Percentiles rank a stretch among this genome's conserved stretches.
These are phyloP conservation scores for Colletotrichum tofieldiae DNA, from an alignment of 2,329 filamentous ascomycete genomes.

Conservation along the genomic window DNA sequence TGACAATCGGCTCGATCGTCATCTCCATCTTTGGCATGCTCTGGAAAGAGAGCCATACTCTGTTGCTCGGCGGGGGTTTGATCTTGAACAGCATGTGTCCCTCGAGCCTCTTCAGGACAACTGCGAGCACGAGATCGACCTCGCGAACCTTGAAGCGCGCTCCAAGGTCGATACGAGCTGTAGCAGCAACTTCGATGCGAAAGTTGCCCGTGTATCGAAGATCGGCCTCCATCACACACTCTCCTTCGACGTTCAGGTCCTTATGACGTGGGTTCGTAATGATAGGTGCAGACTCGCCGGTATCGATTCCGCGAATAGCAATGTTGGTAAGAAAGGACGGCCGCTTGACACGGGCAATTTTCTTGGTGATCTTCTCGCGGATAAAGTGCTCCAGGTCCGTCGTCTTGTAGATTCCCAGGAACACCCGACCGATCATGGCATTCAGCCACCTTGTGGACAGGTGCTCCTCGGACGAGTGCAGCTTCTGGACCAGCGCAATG, in stretches of 20 bases:
- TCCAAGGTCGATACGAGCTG: slow-evolving; percentile 91
- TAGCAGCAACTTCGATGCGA: slow-evolving; percentile 91
- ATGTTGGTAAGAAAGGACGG: slow-evolving; percentile 92
- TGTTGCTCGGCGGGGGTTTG: slow-evolving; percentile 95
- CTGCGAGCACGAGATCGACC: slow-evolving; percentile 89
- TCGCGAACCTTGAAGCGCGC: slow-evolving; percentile 90
- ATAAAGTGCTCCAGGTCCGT: slow-evolving; percentile 85
- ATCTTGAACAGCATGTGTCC: slow-evolving; percentile 89
- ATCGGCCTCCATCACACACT: slow-evolving; percentile 89
- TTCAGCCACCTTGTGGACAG: slow-evolving; percentile 95
- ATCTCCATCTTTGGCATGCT: slow-evolving; percentile 95
- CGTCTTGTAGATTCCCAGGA: slow-evolving; percentile 90
- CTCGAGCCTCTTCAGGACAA: slow-evolving; percentile 86
- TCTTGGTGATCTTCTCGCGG: slow-evolving; percentile 91
- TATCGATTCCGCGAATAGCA: slow-evolving; percentile 85
- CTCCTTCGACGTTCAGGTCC: slow-evolving; percentile 92
- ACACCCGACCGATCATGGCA: slow-evolving; percentile 88
- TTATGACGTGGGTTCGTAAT: slow-evolving; percentile 91
- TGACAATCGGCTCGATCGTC: slow-evolving; percentile 95
- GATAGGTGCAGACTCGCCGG: slow-evolving; percentile 88
- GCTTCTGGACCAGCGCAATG: slow-evolving; percentile 87
- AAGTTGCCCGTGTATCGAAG: slow-evolving; percentile 92
- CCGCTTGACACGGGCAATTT: slow-evolving; percentile 93
- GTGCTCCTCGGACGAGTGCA: slow-evolving; percentile 94
- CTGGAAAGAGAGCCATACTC: slow-evolving; percentile 96